phyloP scores from a whole-genome alignment of 768 basidiomycete genomes.

The Pulveroboletus sp. region DNA sequence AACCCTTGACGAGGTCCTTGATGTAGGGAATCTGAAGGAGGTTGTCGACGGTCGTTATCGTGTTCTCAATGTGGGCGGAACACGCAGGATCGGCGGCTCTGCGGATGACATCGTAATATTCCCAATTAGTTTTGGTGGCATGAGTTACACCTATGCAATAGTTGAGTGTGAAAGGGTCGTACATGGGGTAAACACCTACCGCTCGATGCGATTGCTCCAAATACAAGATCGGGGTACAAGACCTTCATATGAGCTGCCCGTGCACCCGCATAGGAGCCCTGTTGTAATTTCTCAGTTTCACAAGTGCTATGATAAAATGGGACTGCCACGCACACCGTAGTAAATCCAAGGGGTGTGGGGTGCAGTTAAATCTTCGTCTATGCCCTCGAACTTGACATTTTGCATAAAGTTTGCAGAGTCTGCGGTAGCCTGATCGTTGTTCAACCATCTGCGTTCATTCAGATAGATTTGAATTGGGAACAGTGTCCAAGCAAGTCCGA shows the following conservation, averaged over 20 bases:
- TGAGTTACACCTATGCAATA: constrained; percentile 73
- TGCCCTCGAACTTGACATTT: constrained; percentile 69
- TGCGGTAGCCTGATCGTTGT: constrained; percentile 84
- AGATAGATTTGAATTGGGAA: constrained; percentile 3
- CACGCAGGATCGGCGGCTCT: constrained; percentile 64
- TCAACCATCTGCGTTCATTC: constrained; percentile 62
- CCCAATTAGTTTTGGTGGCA: constrained; percentile 76
- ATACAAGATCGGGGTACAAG: constrained; percentile 85
- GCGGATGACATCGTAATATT: constrained; percentile 85
- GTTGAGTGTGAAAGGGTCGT: neutral
- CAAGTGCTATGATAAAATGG: neutral
- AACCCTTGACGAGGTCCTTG: constrained; percentile 54
- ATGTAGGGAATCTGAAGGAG: constrained; percentile 50
- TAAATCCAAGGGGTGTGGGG: constrained; percentile 85
- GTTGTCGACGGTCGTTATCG: constrained; percentile 59
- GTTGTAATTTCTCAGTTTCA: constrained; percentile 1
- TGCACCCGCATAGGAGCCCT: constrained; percentile 92
- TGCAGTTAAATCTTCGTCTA: constrained; percentile 69
- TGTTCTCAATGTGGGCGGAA: constrained; percentile 52
- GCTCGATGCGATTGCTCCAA: constrained; percentile 85
- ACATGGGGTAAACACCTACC: constrained; percentile 40
- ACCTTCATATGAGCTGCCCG: constrained; percentile 89
- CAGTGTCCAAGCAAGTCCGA: neutral
- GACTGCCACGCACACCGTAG: constrained; percentile 66
- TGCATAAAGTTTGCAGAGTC: constrained; percentile 93